phyloP scores from a whole-genome alignment of 2,329 filamentous ascomycete genomes.

The Xylaria arbuscula region DNA sequence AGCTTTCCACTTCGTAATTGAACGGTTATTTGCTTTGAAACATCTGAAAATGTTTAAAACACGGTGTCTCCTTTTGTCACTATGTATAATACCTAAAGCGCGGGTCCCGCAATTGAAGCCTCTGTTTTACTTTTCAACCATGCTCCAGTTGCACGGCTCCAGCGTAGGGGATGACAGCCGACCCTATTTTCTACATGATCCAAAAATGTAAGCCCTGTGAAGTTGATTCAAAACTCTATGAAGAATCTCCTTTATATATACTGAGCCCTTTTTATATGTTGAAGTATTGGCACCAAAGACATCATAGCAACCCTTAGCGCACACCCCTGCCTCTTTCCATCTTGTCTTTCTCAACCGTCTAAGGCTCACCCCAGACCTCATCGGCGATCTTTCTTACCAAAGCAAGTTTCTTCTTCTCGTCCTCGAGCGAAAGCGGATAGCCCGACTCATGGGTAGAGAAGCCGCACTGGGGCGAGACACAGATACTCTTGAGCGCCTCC shows the following conservation, averaged over 20 bases:
- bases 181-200: background rate
- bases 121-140: background rate
- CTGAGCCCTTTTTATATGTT: slow-evolving; percentile 38
- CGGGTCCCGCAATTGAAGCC: background rate
- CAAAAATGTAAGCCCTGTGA: slow-evolving; percentile 32
- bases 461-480: slow-evolving; percentile 77
- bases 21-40: background rate
- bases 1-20: background rate
- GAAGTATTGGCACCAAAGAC: slow-evolving; percentile 34
- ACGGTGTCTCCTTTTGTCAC: background rate
- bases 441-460: slow-evolving; percentile 80
- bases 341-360: slow-evolving; percentile 9
- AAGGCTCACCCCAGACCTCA: slow-evolving; percentile 72
- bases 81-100: background rate
- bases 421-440: slow-evolving; percentile 74
- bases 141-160: slow-evolving; percentile 5
- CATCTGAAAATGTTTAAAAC: background rate
- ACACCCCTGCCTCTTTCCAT: background rate
- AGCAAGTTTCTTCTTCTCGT: slow-evolving; percentile 78
- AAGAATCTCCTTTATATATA: slow-evolving; percentile 26
- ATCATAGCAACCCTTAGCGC: background rate
- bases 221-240: slow-evolving; percentile 44
- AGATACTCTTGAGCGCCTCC: slow-evolving; percentile 75
- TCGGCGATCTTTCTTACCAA: slow-evolving; percentile 78
- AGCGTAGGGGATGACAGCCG: background rate